These are phyloP conservation scores for Calonectria pseudoreteaudii DNA, from an alignment of 2,329 filamentous ascomycete genomes.

Conservation along the genomic window DNA sequence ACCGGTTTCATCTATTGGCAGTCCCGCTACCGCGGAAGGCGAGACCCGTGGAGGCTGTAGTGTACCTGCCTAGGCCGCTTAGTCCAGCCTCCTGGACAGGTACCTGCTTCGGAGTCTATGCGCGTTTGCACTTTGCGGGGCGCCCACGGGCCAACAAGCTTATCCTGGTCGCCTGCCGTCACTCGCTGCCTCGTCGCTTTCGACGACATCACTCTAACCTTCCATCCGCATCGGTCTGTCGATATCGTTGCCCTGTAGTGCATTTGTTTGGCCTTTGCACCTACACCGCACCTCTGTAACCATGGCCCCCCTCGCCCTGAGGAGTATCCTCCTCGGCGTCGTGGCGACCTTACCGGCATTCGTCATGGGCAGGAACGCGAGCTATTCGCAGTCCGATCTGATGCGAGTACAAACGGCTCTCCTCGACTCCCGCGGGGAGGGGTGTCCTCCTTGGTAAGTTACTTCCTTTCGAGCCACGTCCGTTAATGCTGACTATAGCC, in stretches of 20 bases:
- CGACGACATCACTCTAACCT: slow-evolving; percentile 23
- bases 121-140: slow-evolving; percentile 38
- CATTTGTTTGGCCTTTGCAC: slow-evolving; percentile 29
- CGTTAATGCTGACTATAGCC: slow-evolving; percentile 31
- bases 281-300: slow-evolving; percentile 40
- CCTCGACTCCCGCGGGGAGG: slow-evolving; percentile 78
- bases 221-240: slow-evolving; percentile 16
- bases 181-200: slow-evolving; percentile 13
- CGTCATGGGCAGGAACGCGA: slow-evolving; percentile 59
- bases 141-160: slow-evolving; percentile 40
- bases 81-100: slow-evolving; percentile 14
- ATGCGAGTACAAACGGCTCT: slow-evolving; percentile 75
- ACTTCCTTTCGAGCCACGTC: neutral
- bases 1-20: slow-evolving; percentile 3
- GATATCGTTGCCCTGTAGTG: neutral
- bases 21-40: slow-evolving; percentile 8
- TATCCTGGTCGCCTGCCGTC: slow-evolving; percentile 38
- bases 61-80: slow-evolving; percentile 24
- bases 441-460: slow-evolving; percentile 80
- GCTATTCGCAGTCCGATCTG: slow-evolving; percentile 71
- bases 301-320: slow-evolving; percentile 55
- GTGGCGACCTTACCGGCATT: slow-evolving; percentile 55
- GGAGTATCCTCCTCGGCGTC: slow-evolving; percentile 54
- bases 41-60: neutral
- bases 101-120: slow-evolving; percentile 6